Evolutionary conservation across 805 yeast genomes (phyloP), one percentile per base, ranked within the genome.

Genomic region (Brettanomyces bruxellensis): DNA sequence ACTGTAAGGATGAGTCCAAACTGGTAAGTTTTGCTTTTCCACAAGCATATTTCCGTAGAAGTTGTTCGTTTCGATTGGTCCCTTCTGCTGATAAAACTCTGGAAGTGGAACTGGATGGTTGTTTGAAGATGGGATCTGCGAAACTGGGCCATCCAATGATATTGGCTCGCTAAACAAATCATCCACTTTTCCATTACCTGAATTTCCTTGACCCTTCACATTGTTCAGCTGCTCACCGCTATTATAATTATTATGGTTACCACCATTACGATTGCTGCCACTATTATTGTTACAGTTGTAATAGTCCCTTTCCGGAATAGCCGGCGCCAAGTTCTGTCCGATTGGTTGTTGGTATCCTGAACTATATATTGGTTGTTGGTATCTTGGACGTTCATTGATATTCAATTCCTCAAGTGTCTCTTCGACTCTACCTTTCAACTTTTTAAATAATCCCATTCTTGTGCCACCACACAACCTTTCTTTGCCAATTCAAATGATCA

Each of bases 1-100:
- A 30, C 86, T 77, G 57, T 85, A 86, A 1, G 95, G 95, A 54
- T 83, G 88, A 0, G 91, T 78, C 89, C 90, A 86, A 0, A 80
- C 74, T 0, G 91, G 86, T 47, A 76, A 69, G 2, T 78, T 75
- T 57, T 83, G 91, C 46, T 72, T 71, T 1, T 73, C 88, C 34
- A 86, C 70, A 9, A 86, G 62, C 61, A 86, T 64, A 62, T 86
- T 86, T 35, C 84, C 82, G 60, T 81, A 86, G 57, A 86, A 86
- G 57, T 86, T 85, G 61, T 86, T 86, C 6, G 95, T 86, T 49
- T 81, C 81, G 28, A 82, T 70, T 11, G 67, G 66, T 4, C 88
- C 89, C 25, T 60, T 55, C 35, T 58, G 64, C 34, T 51, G 48
- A 32, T 64, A 66, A 45, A 73, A 78, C 47, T 66, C 71, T 4